Percentiles rank a stretch among this genome's conserved stretches.
Evolutionary conservation across 2,329 filamentous ascomycete genomes (phyloP).

Genomic region (Fusarium metavorans): DNA sequence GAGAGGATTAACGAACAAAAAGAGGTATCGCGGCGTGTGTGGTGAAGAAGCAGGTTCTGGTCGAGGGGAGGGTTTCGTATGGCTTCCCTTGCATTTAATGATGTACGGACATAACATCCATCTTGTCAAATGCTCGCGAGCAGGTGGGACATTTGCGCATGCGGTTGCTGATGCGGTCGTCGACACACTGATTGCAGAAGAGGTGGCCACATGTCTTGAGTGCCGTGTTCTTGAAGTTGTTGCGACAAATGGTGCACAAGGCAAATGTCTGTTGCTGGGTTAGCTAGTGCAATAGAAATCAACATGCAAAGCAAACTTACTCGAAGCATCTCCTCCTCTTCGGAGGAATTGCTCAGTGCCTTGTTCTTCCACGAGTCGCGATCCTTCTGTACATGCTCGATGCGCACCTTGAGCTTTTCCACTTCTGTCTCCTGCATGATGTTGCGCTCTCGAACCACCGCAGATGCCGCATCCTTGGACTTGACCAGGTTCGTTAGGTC

Average conservation of each 20-base stretch:
- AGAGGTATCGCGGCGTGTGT: slow-evolving; percentile 40
- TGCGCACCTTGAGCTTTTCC: slow-evolving; percentile 81
- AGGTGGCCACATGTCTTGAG: slow-evolving; percentile 95
- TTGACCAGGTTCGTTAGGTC: slow-evolving; percentile 82
- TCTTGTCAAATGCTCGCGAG: slow-evolving; percentile 89
- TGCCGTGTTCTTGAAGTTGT: slow-evolving; percentile 92
- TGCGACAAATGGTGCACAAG: slow-evolving; percentile 92
- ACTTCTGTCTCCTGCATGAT: slow-evolving; percentile 78
- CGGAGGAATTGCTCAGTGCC: slow-evolving; percentile 81
- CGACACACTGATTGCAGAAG: slow-evolving; percentile 91
- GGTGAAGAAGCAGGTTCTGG: slow-evolving; percentile 21
- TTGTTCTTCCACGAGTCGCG: slow-evolving; percentile 89
- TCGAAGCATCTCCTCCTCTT: slow-evolving; percentile 86
- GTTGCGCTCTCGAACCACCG: slow-evolving; percentile 66
- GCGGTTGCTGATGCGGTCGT: slow-evolving; percentile 88
- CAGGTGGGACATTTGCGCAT: slow-evolving; percentile 97
- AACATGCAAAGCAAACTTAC: slow-evolving; percentile 65
- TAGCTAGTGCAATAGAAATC: slow-evolving; percentile 21
- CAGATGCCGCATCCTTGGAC: slow-evolving; percentile 75
- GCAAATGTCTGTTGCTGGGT: slow-evolving; percentile 50
- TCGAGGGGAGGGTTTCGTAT: slow-evolving; percentile 10
- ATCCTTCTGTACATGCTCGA: slow-evolving; percentile 84
- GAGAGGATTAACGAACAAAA: slow-evolving; percentile 42
- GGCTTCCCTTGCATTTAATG: slow-evolving; percentile 44
- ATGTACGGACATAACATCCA: slow-evolving; percentile 85